Evolutionary conservation across 23 red algal species (phyloP).

Genomic region (Gracilaria vermiculophylla): DNA sequence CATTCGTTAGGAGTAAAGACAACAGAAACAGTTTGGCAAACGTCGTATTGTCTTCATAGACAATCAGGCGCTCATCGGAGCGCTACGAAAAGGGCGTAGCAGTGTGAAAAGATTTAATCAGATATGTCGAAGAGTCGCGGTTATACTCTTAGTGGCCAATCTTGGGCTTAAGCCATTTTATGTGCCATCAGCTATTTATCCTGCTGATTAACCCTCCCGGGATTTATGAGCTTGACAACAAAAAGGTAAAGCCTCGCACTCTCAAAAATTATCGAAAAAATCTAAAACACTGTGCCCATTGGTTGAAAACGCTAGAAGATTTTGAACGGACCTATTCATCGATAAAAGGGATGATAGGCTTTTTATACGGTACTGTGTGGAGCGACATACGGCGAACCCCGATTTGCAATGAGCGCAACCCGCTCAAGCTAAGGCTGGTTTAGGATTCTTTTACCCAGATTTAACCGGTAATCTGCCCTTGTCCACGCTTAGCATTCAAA

Average conservation of each 20-base stretch:
- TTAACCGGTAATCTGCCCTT: too few relatives aligned
- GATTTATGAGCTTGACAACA: background rate
- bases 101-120: background rate
- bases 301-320: background rate
- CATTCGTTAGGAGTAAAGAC: background rate
- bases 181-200: background rate
- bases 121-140: background rate
- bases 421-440: background rate
- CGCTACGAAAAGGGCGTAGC: background rate
- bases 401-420: too few relatives aligned
- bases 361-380: background rate
- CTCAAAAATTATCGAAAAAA: background rate
- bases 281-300: too few relatives aligned
- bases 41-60: background rate
- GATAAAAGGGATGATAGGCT: background rate
- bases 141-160: background rate
- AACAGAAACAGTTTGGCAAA: background rate
- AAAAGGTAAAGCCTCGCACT: background rate
- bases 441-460: too few relatives aligned
- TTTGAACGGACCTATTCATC: background rate
- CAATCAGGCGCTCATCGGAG: background rate
- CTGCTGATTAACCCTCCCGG: background rate
- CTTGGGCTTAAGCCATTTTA: background rate
- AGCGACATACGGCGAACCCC: too few relatives aligned
- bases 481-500: too few relatives aligned